Base-by-base conservation (phyloP, 2,329 filamentous ascomycete species). In the Arachnomyces sp. region DNA sequence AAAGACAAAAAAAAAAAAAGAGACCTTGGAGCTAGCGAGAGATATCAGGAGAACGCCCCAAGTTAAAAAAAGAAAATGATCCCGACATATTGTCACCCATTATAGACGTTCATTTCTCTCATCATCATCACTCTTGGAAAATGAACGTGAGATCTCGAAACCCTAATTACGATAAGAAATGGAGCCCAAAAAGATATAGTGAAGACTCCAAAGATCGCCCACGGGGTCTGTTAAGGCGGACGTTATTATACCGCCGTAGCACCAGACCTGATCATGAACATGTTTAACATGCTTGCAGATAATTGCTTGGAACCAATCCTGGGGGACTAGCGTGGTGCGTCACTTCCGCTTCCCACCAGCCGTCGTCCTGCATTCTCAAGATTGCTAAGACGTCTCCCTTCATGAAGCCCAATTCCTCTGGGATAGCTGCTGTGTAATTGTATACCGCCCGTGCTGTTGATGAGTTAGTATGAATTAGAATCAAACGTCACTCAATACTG, bases 281-380 rank as follows among this genome's bases (percentile, higher is more conserved):
- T 9, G 9, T 46, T 61, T 57, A 72, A 45, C 75, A 77, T 40
- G 70, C 68, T 61, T 82, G 78, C 41, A 83, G 57, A 54, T 83
- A 83, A 59, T 83, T 83, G 49, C 76, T 80, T 2, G 79, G 79
- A 38, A 83, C 79, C 50, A 83, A 63, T 16, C 79, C 79, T 12
- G 73, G 61, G 40, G 54, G 59, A 30, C 55, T 50, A n/a, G 57
- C 60, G 31, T 66, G 60, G 7, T 70, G 71, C 34, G 89, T 85
- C 31, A 95, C 78, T 62, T 95, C 90, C 9, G 93, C 93, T 68
- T 98, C 92, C 92, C 93, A 98, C 92, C 92, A 98, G 14, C 92
- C 92, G 58, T 98, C 92, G 60, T 98, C 92, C 65, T 98, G 92
- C 55, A 94, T 79, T 44, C 89, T 77, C 34, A 95, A 71, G 11